Base-by-base conservation (phyloP, 306 rosid species). In the Vicia sativa region DNA sequence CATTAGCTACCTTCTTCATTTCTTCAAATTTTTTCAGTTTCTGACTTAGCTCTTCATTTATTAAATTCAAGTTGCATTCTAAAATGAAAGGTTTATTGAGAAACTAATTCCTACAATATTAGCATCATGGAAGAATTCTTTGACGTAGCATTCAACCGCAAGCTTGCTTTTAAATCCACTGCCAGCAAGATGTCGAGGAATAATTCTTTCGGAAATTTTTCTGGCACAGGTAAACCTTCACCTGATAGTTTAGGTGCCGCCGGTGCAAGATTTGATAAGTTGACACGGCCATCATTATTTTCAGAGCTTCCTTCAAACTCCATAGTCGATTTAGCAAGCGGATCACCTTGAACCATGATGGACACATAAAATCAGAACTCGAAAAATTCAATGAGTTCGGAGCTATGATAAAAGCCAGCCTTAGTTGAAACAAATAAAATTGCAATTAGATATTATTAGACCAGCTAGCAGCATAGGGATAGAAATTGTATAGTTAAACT, bases 141-240 rank as follows among this genome's bases (percentile, higher is more conserved):
- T 71, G 62, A 90, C 2, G 72, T 70, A 86, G 49, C 87, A 83
- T 58, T 80, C 83, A 58, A 84, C 78, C 2, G 95, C 53, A 73
- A 82, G 91, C 84, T 79, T 90, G 87, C 96, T 90, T 3, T 83
- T 71, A 58, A 90, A 80, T 28, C 82, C 70, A 6, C 5, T 74
- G 4, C 55, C 6, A 38, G 48, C n/a, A 31, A 86, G 85, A 11
- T 82, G 57, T 12, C 25, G 25, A 3, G 96, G 96, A 77, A 67
- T 84, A 77, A n/a, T n/a, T n/a, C n/a, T 90, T 86, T 75, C 1
- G 95, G 96, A 87, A 87, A 86, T 79, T 87, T 77, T 49, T 68
- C 78, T 39, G 96, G 95, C 56, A 92, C 96, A 9, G 96, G 92
- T 68, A 86, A 74, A 25, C 95, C 96, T 48, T 80, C 80, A 18